Evolutionary conservation across 345 rosid genomes (phyloP).

Genomic region (Linum trigynum): DNA sequence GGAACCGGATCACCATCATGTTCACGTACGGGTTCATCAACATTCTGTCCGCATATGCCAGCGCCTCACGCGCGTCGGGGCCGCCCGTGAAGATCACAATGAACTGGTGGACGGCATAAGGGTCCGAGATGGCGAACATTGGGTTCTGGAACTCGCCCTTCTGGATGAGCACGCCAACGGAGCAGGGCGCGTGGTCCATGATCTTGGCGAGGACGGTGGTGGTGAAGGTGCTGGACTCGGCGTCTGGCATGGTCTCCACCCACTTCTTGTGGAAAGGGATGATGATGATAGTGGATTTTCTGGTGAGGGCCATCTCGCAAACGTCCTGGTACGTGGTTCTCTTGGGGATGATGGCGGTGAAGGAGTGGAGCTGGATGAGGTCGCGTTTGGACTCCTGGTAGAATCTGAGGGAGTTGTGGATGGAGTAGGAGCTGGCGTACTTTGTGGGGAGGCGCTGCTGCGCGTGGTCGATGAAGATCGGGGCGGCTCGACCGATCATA

Average conservation of each 20-base stretch:
- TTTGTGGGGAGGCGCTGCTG: not conserved
- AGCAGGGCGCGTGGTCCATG: slow-evolving; percentile 58
- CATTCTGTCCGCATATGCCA: slow-evolving; percentile 51
- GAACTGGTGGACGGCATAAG: slow-evolving; percentile 15
- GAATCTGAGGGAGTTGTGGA: slow-evolving; percentile 30
- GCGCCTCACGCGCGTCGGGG: slow-evolving; percentile 66
- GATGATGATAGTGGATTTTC: slow-evolving; percentile 44
- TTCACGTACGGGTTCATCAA: slow-evolving; percentile 31
- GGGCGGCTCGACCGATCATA: slow-evolving; percentile 46
- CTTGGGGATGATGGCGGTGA: slow-evolving; percentile 40
- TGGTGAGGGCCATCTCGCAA: slow-evolving; percentile 49
- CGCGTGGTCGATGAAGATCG: slow-evolving; percentile 42
- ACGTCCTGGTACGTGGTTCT: slow-evolving; percentile 64
- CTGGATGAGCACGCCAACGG: slow-evolving; percentile 55
- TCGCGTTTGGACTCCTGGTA: slow-evolving; percentile 33
- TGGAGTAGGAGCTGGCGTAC: slow-evolving; percentile 15
- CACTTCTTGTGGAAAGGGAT: slow-evolving; percentile 42
- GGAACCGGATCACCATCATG: slow-evolving; percentile 44
- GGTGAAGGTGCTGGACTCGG: slow-evolving; percentile 17
- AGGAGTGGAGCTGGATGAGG: slow-evolving; percentile 29
- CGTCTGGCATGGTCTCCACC: slow-evolving; percentile 16
- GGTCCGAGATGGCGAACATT: not conserved
- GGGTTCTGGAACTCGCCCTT: slow-evolving; percentile 30
- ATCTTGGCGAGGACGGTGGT: slow-evolving; percentile 30
- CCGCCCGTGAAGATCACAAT: slow-evolving; percentile 63